Evolutionary conservation across 2,329 filamentous ascomycete species (phyloP).

Genomic region (Colletotrichum sp.): DNA sequence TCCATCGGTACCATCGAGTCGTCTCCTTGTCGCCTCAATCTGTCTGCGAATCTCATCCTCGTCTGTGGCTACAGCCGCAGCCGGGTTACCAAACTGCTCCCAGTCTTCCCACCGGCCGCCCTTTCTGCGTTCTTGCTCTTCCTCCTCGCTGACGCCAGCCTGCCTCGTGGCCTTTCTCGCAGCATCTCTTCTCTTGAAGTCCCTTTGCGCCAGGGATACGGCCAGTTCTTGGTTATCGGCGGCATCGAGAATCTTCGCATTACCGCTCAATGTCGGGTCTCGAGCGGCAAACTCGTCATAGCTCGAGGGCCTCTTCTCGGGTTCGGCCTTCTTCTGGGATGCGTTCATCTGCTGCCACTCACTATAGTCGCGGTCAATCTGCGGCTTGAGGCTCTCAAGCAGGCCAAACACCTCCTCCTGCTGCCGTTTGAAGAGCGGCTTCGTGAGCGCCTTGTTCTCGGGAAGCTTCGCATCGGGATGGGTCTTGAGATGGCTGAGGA

Average conservation of each 20-base stretch:
- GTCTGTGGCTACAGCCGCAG: conserved; percentile 43
- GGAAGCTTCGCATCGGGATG: conserved; percentile 78
- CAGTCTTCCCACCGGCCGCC: conserved; percentile 50
- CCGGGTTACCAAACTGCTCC: conserved; percentile 26
- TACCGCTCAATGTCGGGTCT: conserved; percentile 67
- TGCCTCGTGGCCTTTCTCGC: conserved; percentile 62
- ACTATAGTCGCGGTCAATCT: conserved; percentile 74
- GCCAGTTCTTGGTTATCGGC: conserved; percentile 77
- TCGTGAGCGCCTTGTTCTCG: conserved; percentile 68
- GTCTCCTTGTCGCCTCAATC: conserved; percentile 58
- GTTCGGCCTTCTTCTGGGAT: conserved; percentile 34
- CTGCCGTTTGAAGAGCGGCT: conserved; percentile 52
- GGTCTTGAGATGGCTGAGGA: conserved; percentile 73
- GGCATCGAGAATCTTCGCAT: conserved; percentile 68
- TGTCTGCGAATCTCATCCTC: conserved; percentile 53
- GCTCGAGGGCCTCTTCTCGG: conserved; percentile 28
- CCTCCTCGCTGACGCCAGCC: conserved; percentile 60
- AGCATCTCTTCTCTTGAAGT: conserved; percentile 72
- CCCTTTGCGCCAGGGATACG: conserved; percentile 75
- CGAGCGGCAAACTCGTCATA: conserved; percentile 55
- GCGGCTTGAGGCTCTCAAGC: conserved; percentile 80
- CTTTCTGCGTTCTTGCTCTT: conserved; percentile 59
- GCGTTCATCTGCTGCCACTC: conserved; percentile 65
- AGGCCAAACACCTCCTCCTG: conserved; percentile 64
- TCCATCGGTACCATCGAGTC: conserved; percentile 44